These are phyloP conservation scores for Rhododendron ovatum DNA, from an alignment of 148 eudicot species.

Conservation along the genomic window DNA sequence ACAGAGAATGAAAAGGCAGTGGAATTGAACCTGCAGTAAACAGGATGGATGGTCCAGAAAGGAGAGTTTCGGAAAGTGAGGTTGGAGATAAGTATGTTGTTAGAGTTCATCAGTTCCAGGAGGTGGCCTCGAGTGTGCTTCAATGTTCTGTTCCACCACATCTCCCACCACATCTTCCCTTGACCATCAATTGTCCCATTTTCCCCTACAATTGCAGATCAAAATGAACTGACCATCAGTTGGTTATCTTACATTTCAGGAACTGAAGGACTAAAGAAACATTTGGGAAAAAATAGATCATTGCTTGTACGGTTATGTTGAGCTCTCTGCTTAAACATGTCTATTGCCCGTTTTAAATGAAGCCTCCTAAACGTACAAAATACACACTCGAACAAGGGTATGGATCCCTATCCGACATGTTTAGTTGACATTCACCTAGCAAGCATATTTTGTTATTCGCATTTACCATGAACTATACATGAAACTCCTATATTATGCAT, in stretches of 20 bases:
- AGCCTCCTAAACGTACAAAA: neutral
- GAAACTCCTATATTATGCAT: neutral
- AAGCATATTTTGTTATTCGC: neutral
- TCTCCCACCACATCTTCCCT: constrained; percentile 97
- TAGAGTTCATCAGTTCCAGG: constrained; percentile 75
- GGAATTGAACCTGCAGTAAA: constrained; percentile 74
- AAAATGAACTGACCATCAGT: neutral
- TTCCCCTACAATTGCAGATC: constrained; percentile 39
- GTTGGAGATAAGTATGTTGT: constrained; percentile 77
- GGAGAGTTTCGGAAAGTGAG: constrained; percentile 94
- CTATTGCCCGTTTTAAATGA: neutral
- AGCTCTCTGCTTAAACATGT: neutral
- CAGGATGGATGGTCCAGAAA: constrained; percentile 98
- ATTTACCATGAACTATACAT: neutral
- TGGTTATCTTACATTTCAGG: neutral
- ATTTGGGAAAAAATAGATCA: neutral
- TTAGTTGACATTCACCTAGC: neutral
- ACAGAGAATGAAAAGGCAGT: neutral
- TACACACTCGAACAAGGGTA: neutral
- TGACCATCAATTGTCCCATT: constrained; percentile 95
- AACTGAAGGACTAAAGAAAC: neutral
- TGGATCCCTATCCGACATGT: neutral
- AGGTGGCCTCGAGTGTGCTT: constrained; percentile 95
- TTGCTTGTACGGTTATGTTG: neutral
- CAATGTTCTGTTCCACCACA: constrained; percentile 98